Conservation (phyloP, 805 yeast species). For the Saccharomyces jurei region DNA sequence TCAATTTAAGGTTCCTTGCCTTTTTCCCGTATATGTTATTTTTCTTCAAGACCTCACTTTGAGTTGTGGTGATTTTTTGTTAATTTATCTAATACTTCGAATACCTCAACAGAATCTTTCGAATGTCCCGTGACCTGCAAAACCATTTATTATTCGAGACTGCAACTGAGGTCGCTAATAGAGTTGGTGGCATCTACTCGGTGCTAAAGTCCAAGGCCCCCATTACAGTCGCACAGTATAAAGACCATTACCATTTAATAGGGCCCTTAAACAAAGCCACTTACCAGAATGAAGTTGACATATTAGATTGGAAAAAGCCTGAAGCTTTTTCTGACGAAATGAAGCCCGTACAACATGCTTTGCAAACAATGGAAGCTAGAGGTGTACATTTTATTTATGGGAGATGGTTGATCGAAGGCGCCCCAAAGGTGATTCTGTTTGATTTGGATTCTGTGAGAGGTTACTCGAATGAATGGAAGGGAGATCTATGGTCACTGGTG, state of each 20-base stretch:
- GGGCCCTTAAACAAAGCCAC: slow-evolving; percentile 77
- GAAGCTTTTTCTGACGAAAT: slow-evolving; percentile 24
- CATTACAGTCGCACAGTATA: slow-evolving; percentile 87
- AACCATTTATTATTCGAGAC: slow-evolving; percentile 86
- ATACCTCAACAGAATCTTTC: not conserved
- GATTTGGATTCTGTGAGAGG: slow-evolving; percentile 69
- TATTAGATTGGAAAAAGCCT: slow-evolving; percentile 49
- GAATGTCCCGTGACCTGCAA: slow-evolving; percentile 75
- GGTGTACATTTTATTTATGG: slow-evolving; percentile 85
- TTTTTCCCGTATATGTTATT: too few relatives aligned
- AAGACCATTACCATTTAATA: slow-evolving; percentile 73
- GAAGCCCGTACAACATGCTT: slow-evolving; percentile 33
- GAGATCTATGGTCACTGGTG: slow-evolving; percentile 83
- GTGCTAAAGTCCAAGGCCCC: slow-evolving; percentile 96
- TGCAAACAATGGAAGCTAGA: slow-evolving; percentile 71
- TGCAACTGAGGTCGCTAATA: slow-evolving; percentile 95
- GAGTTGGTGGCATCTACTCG: slow-evolving; percentile 96
- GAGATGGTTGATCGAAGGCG: slow-evolving; percentile 95
- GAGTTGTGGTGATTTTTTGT: not conserved
- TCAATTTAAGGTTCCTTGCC: slow-evolving; percentile 1
- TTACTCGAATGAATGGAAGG: slow-evolving; percentile 83
- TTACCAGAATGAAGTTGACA: slow-evolving; percentile 78
- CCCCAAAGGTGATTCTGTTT: slow-evolving; percentile 85
- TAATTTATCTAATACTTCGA: not conserved
- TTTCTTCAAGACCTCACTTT: not conserved